Percentiles rank a stretch among this genome's conserved stretches.
These are phyloP conservation scores for Tilletia walkeri DNA, from an alignment of 1,284 basidiomycete genomes.

Conservation along the genomic window DNA sequence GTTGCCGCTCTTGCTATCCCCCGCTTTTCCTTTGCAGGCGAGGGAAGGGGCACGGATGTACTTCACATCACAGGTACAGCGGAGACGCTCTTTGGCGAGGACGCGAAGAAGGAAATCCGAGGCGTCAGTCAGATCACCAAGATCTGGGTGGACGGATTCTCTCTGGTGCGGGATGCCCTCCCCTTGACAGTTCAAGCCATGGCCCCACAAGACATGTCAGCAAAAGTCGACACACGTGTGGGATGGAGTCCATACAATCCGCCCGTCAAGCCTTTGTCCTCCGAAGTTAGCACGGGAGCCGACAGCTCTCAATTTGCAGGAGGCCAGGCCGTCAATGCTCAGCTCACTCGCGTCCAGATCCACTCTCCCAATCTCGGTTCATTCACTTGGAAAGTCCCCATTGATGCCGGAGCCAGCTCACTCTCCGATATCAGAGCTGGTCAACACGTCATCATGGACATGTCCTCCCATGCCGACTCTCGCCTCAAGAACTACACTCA, in stretches of 20 bases:
- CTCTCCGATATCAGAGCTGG: constrained; percentile 21
- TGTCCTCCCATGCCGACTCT: constrained; percentile 21
- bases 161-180: neutral
- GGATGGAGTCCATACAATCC: constrained; percentile 37
- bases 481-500: constrained; percentile 31
- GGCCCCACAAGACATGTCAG: neutral
- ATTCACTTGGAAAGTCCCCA: constrained; percentile 17
- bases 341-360: constrained; percentile 26
- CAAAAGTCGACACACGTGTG: constrained; percentile 21
- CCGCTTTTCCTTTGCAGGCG: neutral
- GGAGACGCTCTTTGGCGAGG: constrained; percentile 21
- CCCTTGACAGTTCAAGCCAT: constrained; percentile 15
- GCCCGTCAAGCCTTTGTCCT: constrained; percentile 24
- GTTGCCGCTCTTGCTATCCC: constrained; percentile 25
- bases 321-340: constrained; percentile 11
- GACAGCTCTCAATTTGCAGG: neutral
- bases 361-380: constrained; percentile 21
- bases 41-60: neutral
- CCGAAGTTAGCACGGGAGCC: constrained; percentile 21
- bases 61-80: constrained; percentile 21
- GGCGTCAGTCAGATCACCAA: constrained; percentile 16
- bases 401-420: neutral
- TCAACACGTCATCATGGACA: constrained; percentile 34
- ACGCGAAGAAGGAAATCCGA: constrained; percentile 16
- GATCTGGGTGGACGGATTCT: constrained; percentile 21